Conservation (phyloP, 352 stramenopile genomes). For the Phytophthora syringae region DNA sequence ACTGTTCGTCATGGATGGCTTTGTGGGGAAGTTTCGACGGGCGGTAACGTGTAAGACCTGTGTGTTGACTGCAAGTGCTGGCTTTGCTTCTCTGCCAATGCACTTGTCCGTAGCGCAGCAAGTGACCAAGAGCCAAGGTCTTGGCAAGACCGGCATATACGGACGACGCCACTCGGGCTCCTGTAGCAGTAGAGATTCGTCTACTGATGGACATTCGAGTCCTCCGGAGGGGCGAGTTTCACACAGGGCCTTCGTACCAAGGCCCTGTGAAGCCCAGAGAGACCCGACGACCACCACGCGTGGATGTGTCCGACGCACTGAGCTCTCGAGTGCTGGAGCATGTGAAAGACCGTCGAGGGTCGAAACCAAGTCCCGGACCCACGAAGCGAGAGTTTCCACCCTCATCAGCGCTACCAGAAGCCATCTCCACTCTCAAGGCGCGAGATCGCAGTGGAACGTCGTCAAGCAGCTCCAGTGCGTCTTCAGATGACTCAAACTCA, state of each 20-base stretch:
- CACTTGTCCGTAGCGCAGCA: slow-evolving; percentile 32
- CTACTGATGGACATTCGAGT: slow-evolving; percentile 5
- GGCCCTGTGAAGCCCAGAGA: background rate
- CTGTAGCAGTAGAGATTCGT: slow-evolving; percentile 12
- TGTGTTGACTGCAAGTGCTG: slow-evolving; percentile 36
- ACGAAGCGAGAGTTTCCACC: background rate
- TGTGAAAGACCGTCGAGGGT: background rate
- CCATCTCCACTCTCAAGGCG: slow-evolving; percentile 4
- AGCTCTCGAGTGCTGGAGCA: background rate
- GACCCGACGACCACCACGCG: too few relatives aligned
- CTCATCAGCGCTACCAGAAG: background rate
- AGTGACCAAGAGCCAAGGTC: slow-evolving; percentile 10
- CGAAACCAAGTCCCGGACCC: background rate
- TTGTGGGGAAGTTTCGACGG: slow-evolving; percentile 35
- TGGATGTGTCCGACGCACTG: background rate
- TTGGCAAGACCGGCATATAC: background rate
- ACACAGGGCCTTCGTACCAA: slow-evolving; percentile 17
- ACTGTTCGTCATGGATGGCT: slow-evolving; percentile 39
- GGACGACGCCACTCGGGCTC: slow-evolving; percentile 1
- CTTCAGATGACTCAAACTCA: slow-evolving; percentile 15
- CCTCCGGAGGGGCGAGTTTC: slow-evolving; percentile 3
- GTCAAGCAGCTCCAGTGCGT: slow-evolving; percentile 14
- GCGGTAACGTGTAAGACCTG: slow-evolving; percentile 49
- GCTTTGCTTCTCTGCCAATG: slow-evolving; percentile 25
- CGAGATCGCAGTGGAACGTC: slow-evolving; percentile 8